Conservation (phyloP, 176 grass and related monocot genomes). For the Musa troglodytarum region DNA sequence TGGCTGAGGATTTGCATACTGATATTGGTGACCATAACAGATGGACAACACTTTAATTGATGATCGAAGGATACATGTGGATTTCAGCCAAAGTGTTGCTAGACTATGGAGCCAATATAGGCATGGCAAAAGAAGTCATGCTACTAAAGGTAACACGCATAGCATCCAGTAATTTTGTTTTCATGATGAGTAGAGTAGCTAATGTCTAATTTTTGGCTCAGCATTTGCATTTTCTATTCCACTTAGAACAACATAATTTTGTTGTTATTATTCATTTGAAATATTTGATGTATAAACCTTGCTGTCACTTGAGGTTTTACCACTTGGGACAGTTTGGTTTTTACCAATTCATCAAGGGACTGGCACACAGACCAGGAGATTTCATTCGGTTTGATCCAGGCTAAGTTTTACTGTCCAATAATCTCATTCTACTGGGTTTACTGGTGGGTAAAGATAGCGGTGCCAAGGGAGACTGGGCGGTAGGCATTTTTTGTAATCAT, state of each 20-base stretch:
- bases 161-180: neutral
- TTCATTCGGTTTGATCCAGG: too few relatives aligned
- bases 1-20: neutral
- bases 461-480: too few relatives aligned
- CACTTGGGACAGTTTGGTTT: too few relatives aligned
- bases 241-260: neutral
- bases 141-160: constrained; percentile 47
- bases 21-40: constrained; percentile 23
- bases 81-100: constrained; percentile 98
- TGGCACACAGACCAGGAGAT: too few relatives aligned
- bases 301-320: too few relatives aligned
- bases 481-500: too few relatives aligned
- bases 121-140: constrained; percentile 67
- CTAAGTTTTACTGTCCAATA: too few relatives aligned
- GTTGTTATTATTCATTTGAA: neutral
- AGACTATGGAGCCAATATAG: constrained; percentile 91
- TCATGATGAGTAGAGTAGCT: neutral
- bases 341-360: too few relatives aligned
- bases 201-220: neutral
- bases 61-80: constrained; percentile 93
- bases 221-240: too few relatives aligned
- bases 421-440: too few relatives aligned
- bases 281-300: too few relatives aligned
- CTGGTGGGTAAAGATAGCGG: too few relatives aligned
- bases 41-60: constrained; percentile 98